Percentiles rank a stretch among this genome's conserved stretches.
These are phyloP conservation scores for Colletotrichum navitas DNA, from an alignment of 2,329 filamentous ascomycete genomes.

Conservation along the genomic window DNA sequence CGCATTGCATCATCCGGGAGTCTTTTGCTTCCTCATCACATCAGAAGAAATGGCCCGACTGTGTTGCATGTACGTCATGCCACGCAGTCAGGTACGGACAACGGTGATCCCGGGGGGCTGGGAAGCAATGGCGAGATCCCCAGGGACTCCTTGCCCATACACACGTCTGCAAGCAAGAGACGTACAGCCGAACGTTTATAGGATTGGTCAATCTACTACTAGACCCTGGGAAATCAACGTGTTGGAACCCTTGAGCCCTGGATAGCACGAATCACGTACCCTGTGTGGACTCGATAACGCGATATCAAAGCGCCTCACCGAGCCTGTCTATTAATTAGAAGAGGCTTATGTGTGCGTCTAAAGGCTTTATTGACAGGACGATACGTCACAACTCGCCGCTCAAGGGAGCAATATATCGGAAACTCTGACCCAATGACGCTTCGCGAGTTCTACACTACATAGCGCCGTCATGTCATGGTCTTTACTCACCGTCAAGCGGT, in stretches of 20 bases:
- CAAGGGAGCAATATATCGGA: background rate
- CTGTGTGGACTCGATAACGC: background rate
- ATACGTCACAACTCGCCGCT: background rate
- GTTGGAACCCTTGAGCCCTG: background rate
- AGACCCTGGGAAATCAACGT: background rate
- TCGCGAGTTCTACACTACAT: too few relatives aligned
- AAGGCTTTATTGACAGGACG: background rate
- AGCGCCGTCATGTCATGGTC: background rate
- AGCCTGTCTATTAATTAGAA: background rate
- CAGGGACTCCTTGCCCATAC: background rate
- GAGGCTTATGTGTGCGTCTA: background rate
- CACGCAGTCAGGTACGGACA: background rate
- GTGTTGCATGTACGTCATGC: background rate
- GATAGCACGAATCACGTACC: background rate
- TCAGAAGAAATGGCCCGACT: background rate
- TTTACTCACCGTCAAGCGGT: background rate
- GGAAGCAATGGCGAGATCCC: background rate
- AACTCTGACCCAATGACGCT: background rate
- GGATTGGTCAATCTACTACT: too few relatives aligned
- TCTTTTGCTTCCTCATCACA: background rate
- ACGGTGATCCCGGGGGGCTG: background rate
- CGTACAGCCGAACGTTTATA: background rate
- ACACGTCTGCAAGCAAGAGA: background rate
- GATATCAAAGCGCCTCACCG: background rate
- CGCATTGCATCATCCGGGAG: background rate